These are phyloP conservation scores for Magnolia officinalis DNA, from an alignment of 164 flowering plant species.

Conservation along the genomic window DNA sequence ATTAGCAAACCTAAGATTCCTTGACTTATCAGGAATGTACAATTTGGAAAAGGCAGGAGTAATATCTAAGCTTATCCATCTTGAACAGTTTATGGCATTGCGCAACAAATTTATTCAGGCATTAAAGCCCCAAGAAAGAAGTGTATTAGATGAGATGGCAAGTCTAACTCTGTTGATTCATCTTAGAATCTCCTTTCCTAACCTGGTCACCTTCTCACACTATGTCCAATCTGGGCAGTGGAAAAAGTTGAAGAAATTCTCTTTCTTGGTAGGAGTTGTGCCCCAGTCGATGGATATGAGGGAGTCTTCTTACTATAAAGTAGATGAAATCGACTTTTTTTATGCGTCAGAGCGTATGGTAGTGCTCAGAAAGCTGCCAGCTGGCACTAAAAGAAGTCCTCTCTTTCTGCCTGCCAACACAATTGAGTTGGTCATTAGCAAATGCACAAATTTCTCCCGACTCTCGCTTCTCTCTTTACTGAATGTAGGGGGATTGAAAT, in stretches of 20 bases:
- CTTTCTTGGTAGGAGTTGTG: not conserved
- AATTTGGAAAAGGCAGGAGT: not conserved
- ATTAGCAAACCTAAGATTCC: not conserved
- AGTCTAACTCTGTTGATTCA: not conserved
- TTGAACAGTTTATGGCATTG: not conserved
- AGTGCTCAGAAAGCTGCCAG: not conserved
- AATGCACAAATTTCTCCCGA: too few relatives aligned
- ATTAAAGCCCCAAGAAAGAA: not conserved
- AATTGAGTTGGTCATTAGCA: rapidly evolving
- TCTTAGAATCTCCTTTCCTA: not conserved
- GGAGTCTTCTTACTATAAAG: too few relatives aligned
- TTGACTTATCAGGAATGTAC: not conserved
- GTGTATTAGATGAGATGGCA: not conserved
- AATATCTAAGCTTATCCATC: not conserved
- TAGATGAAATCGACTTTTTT: not conserved
- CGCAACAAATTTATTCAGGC: not conserved
- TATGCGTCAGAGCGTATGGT: not conserved
- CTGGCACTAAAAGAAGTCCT: not conserved
- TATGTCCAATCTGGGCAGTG: not conserved
- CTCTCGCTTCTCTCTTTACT: too few relatives aligned
- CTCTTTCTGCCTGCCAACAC: not conserved
- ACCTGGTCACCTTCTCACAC: not conserved
- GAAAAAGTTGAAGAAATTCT: not conserved
- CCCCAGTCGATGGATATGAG: too few relatives aligned
- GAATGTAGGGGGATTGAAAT: too few relatives aligned